These are phyloP conservation scores for Fomitopsis pinicola DNA, from an alignment of 1,284 basidiomycete species.

Conservation along the genomic window DNA sequence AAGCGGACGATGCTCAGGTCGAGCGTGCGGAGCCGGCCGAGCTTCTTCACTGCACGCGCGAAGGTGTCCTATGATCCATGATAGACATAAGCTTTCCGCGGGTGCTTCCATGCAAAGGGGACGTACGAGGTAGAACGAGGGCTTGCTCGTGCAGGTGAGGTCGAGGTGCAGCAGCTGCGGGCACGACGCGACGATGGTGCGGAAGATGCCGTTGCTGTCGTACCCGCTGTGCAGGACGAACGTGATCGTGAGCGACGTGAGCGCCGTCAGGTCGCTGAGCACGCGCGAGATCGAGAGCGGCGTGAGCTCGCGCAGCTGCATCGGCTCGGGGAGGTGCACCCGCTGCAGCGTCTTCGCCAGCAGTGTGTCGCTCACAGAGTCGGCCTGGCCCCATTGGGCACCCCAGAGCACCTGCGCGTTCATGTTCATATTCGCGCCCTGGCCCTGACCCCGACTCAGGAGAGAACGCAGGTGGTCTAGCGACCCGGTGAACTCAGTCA, in stretches of 20 bases:
- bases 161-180: conserved; percentile 58
- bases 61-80: conserved; percentile 31
- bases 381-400: background rate
- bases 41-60: conserved; percentile 39
- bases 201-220: conserved; percentile 63
- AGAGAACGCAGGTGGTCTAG: conserved; percentile 60
- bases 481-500: conserved; percentile 57
- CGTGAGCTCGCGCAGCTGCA: conserved; percentile 62
- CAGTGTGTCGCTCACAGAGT: conserved; percentile 38
- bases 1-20: conserved; percentile 59
- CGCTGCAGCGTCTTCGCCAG: conserved; percentile 32
- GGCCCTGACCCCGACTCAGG: conserved; percentile 13
- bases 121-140: conserved; percentile 66
- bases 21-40: conserved; percentile 57
- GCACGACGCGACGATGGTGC: conserved; percentile 58
- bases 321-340: conserved; percentile 58
- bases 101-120: background rate
- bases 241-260: conserved; percentile 54
- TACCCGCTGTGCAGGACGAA: conserved; percentile 70
- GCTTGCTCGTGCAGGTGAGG: conserved; percentile 59
- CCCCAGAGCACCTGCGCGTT: conserved; percentile 3
- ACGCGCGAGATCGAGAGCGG: conserved; percentile 53
- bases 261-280: conserved; percentile 47
- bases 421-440: conserved; percentile 7
- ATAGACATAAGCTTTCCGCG: conserved; percentile 5